phyloP scores from a whole-genome alignment of 352 stramenopile genomes.

The Phytophthora citrophthora region DNA sequence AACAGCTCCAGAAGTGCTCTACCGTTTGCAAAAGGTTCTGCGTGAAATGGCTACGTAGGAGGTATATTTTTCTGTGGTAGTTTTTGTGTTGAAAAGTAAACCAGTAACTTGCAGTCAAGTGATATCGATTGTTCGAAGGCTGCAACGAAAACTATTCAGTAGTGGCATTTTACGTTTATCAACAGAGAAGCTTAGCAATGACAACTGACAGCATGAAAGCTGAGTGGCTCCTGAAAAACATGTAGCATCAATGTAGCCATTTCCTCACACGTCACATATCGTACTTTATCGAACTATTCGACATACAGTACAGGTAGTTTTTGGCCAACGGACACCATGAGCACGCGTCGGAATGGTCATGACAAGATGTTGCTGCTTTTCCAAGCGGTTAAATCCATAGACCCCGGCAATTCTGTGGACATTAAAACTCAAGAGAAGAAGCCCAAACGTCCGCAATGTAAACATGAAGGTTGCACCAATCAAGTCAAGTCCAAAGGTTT shows the following conservation, averaged over 20 bases:
- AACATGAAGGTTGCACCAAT: constrained; percentile 24
- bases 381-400: neutral
- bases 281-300: constrained; percentile 5
- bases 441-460: constrained; percentile 21
- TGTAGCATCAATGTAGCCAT: constrained; percentile 10
- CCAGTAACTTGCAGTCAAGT: too few species aligned
- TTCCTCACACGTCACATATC: constrained; percentile 14
- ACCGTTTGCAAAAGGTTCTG: constrained; percentile 1
- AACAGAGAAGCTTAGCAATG: too few species aligned
- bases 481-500: constrained; percentile 36
- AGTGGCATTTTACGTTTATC: too few species aligned
- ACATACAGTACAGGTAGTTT: too few species aligned
- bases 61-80: too few species aligned
- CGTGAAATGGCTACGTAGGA: neutral
- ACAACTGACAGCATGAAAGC: too few species aligned
- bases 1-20: neutral
- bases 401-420: neutral
- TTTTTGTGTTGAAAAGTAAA: too few species aligned
- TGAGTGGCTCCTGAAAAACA: too few species aligned
- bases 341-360: neutral
- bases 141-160: too few species aligned
- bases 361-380: neutral
- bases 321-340: neutral
- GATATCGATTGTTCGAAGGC: too few species aligned
- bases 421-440: constrained; percentile 8